Percentiles rank a stretch among this genome's conserved stretches.
phyloP scores from a whole-genome alignment of 1,284 basidiomycete species.

The Cutaneotrichosporon mucoides region DNA sequence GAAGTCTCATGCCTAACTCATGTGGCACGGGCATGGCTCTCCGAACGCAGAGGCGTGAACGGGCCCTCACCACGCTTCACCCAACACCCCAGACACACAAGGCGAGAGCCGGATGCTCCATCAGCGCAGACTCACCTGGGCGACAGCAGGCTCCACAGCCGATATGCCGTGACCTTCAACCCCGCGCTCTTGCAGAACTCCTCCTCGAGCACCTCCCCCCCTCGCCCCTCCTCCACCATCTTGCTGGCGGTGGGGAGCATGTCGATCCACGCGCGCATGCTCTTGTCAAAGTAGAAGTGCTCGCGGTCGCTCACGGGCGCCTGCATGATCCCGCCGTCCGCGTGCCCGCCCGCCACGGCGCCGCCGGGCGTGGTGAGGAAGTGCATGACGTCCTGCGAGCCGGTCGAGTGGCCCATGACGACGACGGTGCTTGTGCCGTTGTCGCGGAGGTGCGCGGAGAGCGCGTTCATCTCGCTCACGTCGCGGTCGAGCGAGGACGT shows the following conservation, averaged over 20 bases:
- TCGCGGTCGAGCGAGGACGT: constrained; percentile 40
- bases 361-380: constrained; percentile 33
- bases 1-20: too few relatives aligned
- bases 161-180: constrained; percentile 33
- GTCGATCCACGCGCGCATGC: constrained; percentile 15
- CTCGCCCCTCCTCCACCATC: constrained; percentile 32
- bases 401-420: constrained; percentile 49
- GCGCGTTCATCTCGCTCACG: constrained; percentile 35
- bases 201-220: constrained; percentile 26
- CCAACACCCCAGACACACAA: too few relatives aligned
- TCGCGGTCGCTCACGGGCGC: constrained; percentile 48
- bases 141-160: constrained; percentile 34
- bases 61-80: too few relatives aligned
- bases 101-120: too few relatives aligned
- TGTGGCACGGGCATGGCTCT: too few relatives aligned
- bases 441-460: constrained; percentile 35
- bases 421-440: constrained; percentile 35
- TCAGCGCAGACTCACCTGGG: constrained; percentile 3
- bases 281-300: constrained; percentile 20
- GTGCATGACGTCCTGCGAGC: constrained; percentile 48
- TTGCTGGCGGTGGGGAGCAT: constrained; percentile 24
- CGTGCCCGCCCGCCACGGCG: constrained; percentile 8
- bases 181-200: constrained; percentile 28
- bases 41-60: too few relatives aligned
- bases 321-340: constrained; percentile 47